Base-by-base conservation (phyloP, 257 asterid genomes). In the Salvia splendens region DNA sequence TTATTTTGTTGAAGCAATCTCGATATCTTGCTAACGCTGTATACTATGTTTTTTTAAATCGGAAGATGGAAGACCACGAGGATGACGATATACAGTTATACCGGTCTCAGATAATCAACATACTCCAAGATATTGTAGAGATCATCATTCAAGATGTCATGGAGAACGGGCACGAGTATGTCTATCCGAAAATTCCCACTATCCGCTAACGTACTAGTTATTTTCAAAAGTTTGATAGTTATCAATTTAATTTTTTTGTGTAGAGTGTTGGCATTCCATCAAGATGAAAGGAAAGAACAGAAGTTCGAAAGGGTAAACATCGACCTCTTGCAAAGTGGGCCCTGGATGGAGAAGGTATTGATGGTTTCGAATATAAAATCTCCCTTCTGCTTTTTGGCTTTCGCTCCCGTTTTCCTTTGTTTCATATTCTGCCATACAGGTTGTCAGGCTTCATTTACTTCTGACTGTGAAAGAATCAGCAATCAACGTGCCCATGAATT, bases 381-480 rank as follows among this genome's bases (percentile, higher is more conserved):
- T 67, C 58, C 38, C 24, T 46, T 60, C 15, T 47, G 36, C 24
- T 68, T 52, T n/a, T n/a, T n/a, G n/a, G n/a, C n/a, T n/a, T 61
- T 11, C 15, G 6, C 3, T 16, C 46, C 24, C 64, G 16, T 69
- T 69, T 11, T 53, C 33, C 28, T 56, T 47, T 43, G 36, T 65
- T 61, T 73, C 33, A 45, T 69, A 60, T 66, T 71, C 47, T 20
- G n/a, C 57, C 51, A 30, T 66, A 30, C 83, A 93, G 99, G 92
- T 87, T 83, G 88, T 87, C 80, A 83, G 99, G 86, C 97, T 94
- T 66, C 89, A 86, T 82, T 87, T 94, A 78, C 95, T 94, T 65
- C 73, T 94, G 84, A 94, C 97, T 24, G 98, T 84, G 73, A 94
- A 94, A 82, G 99, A 94, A 78, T 94, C 98, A 50, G 99, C 99